These are phyloP conservation scores for Cydonia oblonga DNA, from an alignment of 331 rosid genomes.

Conservation along the genomic window DNA sequence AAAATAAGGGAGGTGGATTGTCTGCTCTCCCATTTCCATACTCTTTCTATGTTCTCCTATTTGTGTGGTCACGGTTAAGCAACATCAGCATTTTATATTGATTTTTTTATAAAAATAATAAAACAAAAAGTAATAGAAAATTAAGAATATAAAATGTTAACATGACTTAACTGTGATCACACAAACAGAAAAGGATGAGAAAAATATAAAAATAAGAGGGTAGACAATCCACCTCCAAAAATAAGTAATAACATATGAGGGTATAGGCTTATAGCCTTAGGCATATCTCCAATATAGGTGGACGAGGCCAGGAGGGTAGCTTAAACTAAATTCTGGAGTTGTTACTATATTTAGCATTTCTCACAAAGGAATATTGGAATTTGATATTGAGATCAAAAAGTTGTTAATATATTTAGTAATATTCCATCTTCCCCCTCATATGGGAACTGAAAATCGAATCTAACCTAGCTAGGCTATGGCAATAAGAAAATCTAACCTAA, in stretches of 20 bases:
- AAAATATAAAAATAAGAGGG: too few species aligned
- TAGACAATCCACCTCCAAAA: too few species aligned
- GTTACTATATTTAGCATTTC: neutral
- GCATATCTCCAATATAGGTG: neutral
- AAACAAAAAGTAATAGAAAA: too few species aligned
- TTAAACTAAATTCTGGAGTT: neutral
- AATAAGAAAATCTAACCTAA: neutral
- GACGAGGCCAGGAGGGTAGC: neutral
- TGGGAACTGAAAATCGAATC: slow-evolving; percentile 24
- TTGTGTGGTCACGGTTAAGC: too few species aligned
- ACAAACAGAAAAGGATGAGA: too few species aligned
- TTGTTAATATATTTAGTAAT: slow-evolving; percentile 26
- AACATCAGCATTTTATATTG: too few species aligned
- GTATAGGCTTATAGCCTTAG: neutral
- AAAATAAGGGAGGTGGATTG: too few species aligned
- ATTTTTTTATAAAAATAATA: too few species aligned
- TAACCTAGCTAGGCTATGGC: slow-evolving; percentile 1
- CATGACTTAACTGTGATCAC: too few species aligned
- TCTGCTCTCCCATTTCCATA: too few species aligned
- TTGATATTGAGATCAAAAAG: slow-evolving; percentile 18
- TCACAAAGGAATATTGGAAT: neutral
- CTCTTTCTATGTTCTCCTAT: too few species aligned
- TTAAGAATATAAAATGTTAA: too few species aligned
- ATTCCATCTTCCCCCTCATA: slow-evolving; percentile 25
- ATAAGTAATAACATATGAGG: neutral